Evolutionary conservation across 176 grass and related monocot genomes (phyloP).

Genomic region (Eragrostis curvula): DNA sequence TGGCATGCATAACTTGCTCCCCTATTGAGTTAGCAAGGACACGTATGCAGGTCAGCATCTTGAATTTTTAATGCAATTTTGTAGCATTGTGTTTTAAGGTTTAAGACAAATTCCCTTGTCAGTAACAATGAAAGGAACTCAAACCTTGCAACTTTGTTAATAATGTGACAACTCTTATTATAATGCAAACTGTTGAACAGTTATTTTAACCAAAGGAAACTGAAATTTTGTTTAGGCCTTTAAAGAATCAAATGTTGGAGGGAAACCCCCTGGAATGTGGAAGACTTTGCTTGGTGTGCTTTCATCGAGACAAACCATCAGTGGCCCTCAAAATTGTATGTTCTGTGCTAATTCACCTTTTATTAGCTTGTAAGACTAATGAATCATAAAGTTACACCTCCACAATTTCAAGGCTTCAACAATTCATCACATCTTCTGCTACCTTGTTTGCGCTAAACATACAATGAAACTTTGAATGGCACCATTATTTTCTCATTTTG

Average conservation of each 20-base stretch:
- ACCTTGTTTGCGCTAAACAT: not conserved
- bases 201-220: not conserved
- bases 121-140: not conserved
- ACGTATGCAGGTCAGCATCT: constrained; percentile 81
- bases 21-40: constrained; percentile 92
- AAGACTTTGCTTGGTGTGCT: constrained; percentile 74
- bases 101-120: not conserved
- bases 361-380: constrained; percentile 21
- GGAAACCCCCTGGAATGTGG: constrained; percentile 78
- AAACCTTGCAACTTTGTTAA: not conserved
- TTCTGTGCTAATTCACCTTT: constrained; percentile 22
- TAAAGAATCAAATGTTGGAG: constrained; percentile 65
- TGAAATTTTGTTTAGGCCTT: constrained; percentile 60
- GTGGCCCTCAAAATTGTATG: constrained; percentile 62
- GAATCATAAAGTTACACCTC: constrained; percentile 5
- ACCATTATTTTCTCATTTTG: constrained; percentile 1
- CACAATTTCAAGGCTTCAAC: not conserved
- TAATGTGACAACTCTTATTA: not conserved
- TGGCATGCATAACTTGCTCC: constrained; percentile 86
- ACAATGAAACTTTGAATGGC: not conserved
- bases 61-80: not conserved
- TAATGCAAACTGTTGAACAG: not conserved
- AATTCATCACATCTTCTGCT: not conserved
- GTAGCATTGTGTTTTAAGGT: not conserved
- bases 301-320: constrained; percentile 56